phyloP scores from a whole-genome alignment of 2,329 filamentous ascomycete species.

The Pleomassaria siparia region DNA sequence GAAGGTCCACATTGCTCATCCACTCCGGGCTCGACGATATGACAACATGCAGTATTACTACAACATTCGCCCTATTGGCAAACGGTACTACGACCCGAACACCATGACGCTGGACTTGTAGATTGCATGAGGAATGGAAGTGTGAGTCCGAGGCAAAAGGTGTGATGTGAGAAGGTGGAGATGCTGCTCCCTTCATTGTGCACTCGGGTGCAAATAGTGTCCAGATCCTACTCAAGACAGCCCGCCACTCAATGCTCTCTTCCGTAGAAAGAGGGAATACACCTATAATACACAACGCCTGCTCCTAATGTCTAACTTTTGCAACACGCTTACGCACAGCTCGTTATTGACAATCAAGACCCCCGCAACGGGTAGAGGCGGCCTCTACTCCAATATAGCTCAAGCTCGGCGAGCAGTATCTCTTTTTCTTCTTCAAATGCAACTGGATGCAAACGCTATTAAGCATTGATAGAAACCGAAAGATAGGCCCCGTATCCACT shows the following conservation, averaged over 20 bases:
- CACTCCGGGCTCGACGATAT: neutral
- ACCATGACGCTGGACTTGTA: no score
- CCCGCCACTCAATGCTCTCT: neutral
- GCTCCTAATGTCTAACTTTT: neutral
- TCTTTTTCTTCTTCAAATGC: slow-evolving; percentile 2
- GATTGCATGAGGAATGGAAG: no score
- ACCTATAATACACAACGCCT: neutral
- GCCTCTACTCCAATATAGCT: neutral
- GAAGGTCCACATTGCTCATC: neutral
- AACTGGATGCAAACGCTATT: slow-evolving; percentile 5
- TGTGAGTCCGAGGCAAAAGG: neutral
- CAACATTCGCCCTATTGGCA: neutral
- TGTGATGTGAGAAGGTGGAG: slow-evolving; percentile 3
- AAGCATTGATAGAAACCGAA: slow-evolving; percentile 5
- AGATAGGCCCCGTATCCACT: slow-evolving; percentile 15
- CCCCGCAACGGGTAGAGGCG: neutral
- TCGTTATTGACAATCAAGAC: neutral
- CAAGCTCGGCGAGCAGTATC: neutral
- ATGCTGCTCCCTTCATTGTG: slow-evolving; percentile 6
- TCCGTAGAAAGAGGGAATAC: neutral
- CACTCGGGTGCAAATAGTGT: neutral
- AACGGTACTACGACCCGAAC: no score
- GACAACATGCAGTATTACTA: neutral
- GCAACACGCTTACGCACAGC: neutral
- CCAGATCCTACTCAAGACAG: slow-evolving; percentile 3